Evolutionary conservation across 164 flowering plant genomes (phyloP).

Genomic region (Aristolochia contorta): DNA sequence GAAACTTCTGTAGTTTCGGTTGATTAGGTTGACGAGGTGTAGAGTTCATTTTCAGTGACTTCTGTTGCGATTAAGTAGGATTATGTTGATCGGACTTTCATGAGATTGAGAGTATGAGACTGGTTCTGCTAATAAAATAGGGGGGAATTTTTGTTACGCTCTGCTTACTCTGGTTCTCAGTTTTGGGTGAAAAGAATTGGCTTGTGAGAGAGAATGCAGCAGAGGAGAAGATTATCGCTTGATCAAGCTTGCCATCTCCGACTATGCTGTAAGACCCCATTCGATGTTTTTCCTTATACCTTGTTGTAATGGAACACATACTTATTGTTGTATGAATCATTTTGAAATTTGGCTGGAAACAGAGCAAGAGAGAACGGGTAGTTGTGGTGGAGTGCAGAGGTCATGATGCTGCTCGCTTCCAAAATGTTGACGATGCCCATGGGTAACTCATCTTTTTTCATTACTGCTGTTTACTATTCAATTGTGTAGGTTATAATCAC

Average conservation of each 20-base stretch:
- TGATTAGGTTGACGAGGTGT: no score
- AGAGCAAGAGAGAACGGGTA: slow-evolving; percentile 55
- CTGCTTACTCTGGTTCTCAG: no score
- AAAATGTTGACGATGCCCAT: slow-evolving; percentile 71
- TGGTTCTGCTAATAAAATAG: no score
- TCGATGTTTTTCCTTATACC: no score
- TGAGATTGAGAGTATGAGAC: no score
- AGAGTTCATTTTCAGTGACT: no score
- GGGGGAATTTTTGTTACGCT: no score
- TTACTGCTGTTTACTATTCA: no score
- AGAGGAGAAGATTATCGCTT: slow-evolving; percentile 96
- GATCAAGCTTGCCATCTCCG: slow-evolving; percentile 76
- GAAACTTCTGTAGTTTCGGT: no score
- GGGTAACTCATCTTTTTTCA: slow-evolving; percentile 52
- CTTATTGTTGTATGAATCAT: background rate
- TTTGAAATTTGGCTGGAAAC: slow-evolving; percentile 9
- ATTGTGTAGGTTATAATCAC: no score
- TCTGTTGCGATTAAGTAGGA: no score
- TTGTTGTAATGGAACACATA: background rate
- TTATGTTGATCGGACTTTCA: no score
- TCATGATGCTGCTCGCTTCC: slow-evolving; percentile 88
- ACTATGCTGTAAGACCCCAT: slow-evolving; percentile 50
- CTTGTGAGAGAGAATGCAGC: slow-evolving; percentile 97
- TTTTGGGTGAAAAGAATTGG: slow-evolving; percentile 30
- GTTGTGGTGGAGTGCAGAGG: slow-evolving; percentile 93